Evolutionary conservation across 2,329 filamentous ascomycete genomes (phyloP).

Genomic region (Sporothrix globosa): DNA sequence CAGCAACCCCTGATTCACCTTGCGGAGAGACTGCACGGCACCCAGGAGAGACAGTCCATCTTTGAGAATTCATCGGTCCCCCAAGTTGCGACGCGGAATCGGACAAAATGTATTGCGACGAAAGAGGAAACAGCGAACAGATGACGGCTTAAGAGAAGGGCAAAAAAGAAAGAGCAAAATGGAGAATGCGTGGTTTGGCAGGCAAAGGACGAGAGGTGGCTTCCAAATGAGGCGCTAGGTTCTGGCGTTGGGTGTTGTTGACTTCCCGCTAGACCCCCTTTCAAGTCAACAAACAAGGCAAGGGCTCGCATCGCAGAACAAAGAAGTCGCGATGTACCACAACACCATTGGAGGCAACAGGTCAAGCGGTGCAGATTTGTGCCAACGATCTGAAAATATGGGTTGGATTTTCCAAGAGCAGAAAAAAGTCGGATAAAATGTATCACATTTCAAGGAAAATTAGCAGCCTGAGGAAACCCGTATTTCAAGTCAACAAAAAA

Average conservation of each 20-base stretch:
- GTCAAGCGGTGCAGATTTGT: not conserved
- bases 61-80: not conserved
- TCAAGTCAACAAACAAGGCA: not conserved
- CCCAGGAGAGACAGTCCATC: not conserved
- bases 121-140: not conserved
- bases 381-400: not conserved
- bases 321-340: not conserved
- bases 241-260: not conserved
- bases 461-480: not conserved
- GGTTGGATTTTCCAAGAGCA: not conserved
- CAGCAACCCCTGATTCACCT: no score
- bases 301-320: not conserved
- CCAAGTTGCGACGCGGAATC: not conserved
- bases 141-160: not conserved
- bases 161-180: not conserved
- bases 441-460: not conserved
- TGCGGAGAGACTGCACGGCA: no score
- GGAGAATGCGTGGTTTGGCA: no score
- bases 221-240: not conserved
- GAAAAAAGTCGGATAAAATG: not conserved
- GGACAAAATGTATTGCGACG: not conserved
- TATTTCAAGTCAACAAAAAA: no score
- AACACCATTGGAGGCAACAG: not conserved
- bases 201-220: no score
- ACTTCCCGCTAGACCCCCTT: not conserved